A percentile compares a stretch with the other conserved stretches of the same genome.
Conservation (phyloP, 805 yeast genomes). For the Candida nanaspora region DNA sequence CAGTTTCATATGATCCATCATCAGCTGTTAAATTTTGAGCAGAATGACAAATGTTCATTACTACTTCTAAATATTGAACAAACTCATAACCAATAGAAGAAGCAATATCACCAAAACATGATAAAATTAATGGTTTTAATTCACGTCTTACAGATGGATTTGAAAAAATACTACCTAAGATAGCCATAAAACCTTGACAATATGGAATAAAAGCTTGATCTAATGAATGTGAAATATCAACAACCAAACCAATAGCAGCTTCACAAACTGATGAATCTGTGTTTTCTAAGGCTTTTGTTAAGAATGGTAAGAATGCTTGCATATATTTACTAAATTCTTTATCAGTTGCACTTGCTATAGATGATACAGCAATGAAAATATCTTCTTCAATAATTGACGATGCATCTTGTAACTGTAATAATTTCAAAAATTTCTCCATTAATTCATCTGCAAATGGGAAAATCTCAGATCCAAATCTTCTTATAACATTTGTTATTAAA, state of each 20-base stretch:
- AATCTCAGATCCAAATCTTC: constrained; percentile 70
- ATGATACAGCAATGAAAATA: constrained; percentile 83
- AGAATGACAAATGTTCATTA: constrained; percentile 67
- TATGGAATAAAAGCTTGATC: constrained; percentile 69
- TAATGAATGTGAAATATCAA: constrained; percentile 87
- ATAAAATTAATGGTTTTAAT: constrained; percentile 77
- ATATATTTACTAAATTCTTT: constrained; percentile 66
- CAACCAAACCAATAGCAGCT: constrained; percentile 91
- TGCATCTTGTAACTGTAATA: constrained; percentile 52
- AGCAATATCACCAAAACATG: constrained; percentile 95
- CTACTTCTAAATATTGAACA: constrained; percentile 68
- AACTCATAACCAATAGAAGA: constrained; percentile 76
- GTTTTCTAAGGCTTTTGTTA: constrained; percentile 72
- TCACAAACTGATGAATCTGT: constrained; percentile 77
- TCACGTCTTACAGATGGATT: constrained; percentile 67
- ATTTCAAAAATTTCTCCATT: constrained; percentile 74
- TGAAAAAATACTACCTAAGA: constrained; percentile 67
- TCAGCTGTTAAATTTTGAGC: constrained; percentile 60
- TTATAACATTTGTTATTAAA: constrained; percentile 71
- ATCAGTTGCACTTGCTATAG: constrained; percentile 79
- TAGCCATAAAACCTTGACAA: constrained; percentile 74
- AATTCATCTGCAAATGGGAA: constrained; percentile 67
- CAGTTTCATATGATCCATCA: constrained; percentile 63
- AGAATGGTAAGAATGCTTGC: constrained; percentile 75
- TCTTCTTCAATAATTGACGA: constrained; percentile 84